These are phyloP conservation scores for Leishmania major DNA, from an alignment of 208 protist species.

Conservation along the genomic window DNA sequence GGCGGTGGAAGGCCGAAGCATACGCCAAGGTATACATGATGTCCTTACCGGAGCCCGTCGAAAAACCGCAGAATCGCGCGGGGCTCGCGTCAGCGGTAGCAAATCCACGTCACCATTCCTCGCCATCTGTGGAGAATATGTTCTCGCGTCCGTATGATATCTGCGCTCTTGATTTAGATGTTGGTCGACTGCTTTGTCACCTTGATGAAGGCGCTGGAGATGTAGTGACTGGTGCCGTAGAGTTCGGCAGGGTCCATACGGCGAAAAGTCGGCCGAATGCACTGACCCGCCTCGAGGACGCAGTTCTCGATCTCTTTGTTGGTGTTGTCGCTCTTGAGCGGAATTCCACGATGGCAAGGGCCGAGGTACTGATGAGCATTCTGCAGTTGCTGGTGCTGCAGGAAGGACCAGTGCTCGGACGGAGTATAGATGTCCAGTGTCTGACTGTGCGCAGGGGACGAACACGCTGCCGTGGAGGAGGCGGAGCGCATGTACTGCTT, in stretches of 20 bases:
- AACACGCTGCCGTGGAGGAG: not conserved
- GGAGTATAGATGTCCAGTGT: not conserved
- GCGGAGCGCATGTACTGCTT: conserved; percentile 20
- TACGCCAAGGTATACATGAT: too few relatives aligned
- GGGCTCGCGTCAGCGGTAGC: too few relatives aligned
- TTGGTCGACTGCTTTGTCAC: not conserved
- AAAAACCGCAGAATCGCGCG: too few relatives aligned
- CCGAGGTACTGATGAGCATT: not conserved
- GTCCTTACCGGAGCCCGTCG: too few relatives aligned
- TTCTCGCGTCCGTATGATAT: too few relatives aligned
- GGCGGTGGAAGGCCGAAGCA: too few relatives aligned
- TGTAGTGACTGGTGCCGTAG: conserved; percentile 25
- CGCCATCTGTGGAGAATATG: too few relatives aligned
- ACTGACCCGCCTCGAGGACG: not conserved
- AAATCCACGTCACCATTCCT: too few relatives aligned
- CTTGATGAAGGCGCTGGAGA: conserved; percentile 1
- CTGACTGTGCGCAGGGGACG: not conserved
- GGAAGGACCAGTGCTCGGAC: not conserved
- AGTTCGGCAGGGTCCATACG: conserved; percentile 19
- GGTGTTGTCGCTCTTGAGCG: conserved; percentile 4
- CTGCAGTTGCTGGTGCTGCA: not conserved
- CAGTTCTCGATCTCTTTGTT: conserved; percentile 12
- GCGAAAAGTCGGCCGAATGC: conserved; percentile 18
- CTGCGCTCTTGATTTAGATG: too few relatives aligned
- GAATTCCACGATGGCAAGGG: conserved; percentile 14